Base-by-base conservation (phyloP, 2,329 filamentous ascomycete genomes). In the Calonectria pteridis region DNA sequence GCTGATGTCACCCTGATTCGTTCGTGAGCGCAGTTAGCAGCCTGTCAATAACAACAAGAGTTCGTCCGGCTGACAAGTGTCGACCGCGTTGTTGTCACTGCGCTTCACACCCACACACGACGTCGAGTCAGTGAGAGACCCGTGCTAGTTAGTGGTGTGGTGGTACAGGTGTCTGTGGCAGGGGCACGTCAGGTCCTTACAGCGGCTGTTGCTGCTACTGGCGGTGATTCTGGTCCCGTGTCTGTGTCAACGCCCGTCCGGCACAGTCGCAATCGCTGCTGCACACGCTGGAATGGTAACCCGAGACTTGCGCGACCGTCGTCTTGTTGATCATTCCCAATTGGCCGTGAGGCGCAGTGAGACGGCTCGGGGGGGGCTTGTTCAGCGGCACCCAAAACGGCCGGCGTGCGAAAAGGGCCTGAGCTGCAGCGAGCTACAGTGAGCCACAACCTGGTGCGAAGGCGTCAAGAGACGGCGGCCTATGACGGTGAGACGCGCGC, bases 241-340 rank as follows among this genome's bases (percentile, higher is more conserved):
- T 69, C 69, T 71, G 69, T 58, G 73, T 55, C 67, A 69, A 72
- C 67, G 72, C 77, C 76, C 66, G 74, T 35, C 18, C 55, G 10
- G 23, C 26, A 37, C 37, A 31, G 76, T 75, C 67, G 72, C 43
- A 63, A 26, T 67, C 16, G 37, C 13, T 51, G 69, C n/a, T 58
- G 35, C 23, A 62, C 28, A 37, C 51, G 43, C 69, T 80, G 78
- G 78, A 80, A 80, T 79, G 77, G 73, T 69, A 73, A 72, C 65
- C 70, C 53, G 37, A 76, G 73, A 73, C 68, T 77, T 78, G 73
- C 71, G 76, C 69, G 76, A 79, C 76, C 73, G 69, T 67, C 64
- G 70, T 69, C 68, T 77, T 69, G 71, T 74, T 80, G 75, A 77
- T 78, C 78, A 79, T 80, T 79, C 77, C 78, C 74, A 59, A 75